Evolutionary conservation across 2,329 filamentous ascomycete species (phyloP).

Genomic region (Pseudogymnoascus sp.): DNA sequence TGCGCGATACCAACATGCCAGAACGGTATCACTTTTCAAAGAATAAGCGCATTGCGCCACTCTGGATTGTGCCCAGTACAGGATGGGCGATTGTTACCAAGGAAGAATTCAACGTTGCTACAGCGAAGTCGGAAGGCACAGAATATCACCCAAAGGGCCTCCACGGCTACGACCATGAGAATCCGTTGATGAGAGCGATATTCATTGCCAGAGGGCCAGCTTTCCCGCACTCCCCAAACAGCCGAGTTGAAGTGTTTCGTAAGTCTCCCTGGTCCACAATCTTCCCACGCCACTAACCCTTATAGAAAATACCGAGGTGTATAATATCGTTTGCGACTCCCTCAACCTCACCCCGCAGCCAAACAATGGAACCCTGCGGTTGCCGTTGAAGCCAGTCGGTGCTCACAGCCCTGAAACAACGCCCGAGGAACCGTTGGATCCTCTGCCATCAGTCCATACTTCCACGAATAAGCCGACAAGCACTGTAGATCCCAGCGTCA

Average conservation of each 20-base stretch:
- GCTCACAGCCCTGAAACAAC: conserved; percentile 46
- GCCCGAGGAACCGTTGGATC: conserved; percentile 47
- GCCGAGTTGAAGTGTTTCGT: conserved; percentile 74
- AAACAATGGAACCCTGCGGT: conserved; percentile 80
- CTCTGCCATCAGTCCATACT: conserved; percentile 29
- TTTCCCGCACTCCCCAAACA: conserved; percentile 79
- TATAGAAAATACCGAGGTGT: conserved; percentile 85
- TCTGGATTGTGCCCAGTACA: conserved; percentile 89
- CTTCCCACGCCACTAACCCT: not conserved
- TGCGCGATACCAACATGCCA: conserved; percentile 82
- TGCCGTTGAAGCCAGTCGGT: conserved; percentile 47
- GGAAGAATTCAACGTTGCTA: conserved; percentile 66
- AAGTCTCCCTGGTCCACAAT: conserved; percentile 34
- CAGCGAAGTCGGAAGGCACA: conserved; percentile 55
- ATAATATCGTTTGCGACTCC: conserved; percentile 90
- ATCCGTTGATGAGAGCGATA: conserved; percentile 92
- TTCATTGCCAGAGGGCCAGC: conserved; percentile 89
- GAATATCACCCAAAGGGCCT: conserved; percentile 76
- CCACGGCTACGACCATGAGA: conserved; percentile 91
- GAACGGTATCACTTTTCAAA: conserved; percentile 83
- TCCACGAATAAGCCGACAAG: not conserved
- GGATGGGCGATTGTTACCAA: conserved; percentile 88
- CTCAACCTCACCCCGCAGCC: conserved; percentile 64
- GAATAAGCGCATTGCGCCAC: conserved; percentile 81
- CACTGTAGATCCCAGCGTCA: not conserved